These are phyloP conservation scores for Lumnitzera racemosa DNA, from an alignment of 345 rosid genomes.

Conservation along the genomic window DNA sequence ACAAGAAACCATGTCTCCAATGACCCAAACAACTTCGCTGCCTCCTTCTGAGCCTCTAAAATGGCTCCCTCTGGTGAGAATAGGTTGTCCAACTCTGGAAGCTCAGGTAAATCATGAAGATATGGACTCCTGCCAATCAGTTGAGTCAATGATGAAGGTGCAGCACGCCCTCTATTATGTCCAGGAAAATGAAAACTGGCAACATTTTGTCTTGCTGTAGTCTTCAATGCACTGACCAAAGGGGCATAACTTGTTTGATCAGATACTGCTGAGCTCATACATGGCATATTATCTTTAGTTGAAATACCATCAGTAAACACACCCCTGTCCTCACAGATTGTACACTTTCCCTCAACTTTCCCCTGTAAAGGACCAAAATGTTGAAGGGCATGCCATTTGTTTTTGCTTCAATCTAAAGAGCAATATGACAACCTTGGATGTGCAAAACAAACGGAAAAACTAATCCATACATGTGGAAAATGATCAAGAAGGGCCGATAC, in stretches of 20 bases:
- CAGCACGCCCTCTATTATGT: conserved; percentile 57
- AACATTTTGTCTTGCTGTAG: conserved; percentile 36
- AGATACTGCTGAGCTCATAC: conserved; percentile 7
- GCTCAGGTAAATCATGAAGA: conserved; percentile 50
- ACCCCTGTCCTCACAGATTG: too few relatives aligned
- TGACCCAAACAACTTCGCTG: conserved; percentile 49
- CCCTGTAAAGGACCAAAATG: too few relatives aligned
- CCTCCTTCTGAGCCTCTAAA: conserved; percentile 49
- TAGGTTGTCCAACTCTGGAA: conserved; percentile 54
- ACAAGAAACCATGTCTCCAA: conserved; percentile 60
- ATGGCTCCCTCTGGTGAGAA: conserved; percentile 53
- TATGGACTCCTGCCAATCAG: conserved; percentile 46
- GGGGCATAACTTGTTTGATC: conserved; percentile 21
- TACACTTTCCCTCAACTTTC: too few relatives aligned
- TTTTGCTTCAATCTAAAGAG: too few relatives aligned
- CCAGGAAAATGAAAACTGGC: conserved; percentile 64
- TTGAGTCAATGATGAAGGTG: conserved; percentile 37
- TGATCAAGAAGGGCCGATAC: too few relatives aligned
- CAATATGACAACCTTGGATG: too few relatives aligned
- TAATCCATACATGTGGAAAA: too few relatives aligned
- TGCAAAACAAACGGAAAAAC: too few relatives aligned
- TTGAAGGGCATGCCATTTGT: too few relatives aligned
- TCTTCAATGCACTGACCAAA: conserved; percentile 39
- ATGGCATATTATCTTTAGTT: conserved; percentile 6
- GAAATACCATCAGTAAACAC: too few relatives aligned